Conservation (phyloP, 148 eudicot genomes). For the Rhododendron kiyosumense region DNA sequence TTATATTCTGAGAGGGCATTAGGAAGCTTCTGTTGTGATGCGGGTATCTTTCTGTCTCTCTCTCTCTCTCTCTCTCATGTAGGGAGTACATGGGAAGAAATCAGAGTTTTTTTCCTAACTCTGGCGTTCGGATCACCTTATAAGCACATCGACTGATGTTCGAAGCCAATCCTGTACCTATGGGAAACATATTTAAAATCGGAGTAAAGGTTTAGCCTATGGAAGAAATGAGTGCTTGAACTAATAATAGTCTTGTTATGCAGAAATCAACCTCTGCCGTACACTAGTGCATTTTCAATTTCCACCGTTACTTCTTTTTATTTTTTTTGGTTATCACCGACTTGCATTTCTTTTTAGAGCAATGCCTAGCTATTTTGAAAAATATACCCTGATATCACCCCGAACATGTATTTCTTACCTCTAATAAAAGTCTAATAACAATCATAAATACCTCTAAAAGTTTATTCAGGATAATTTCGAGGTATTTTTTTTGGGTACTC, state of each 20-base stretch:
- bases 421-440: too few species aligned
- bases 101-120: neutral
- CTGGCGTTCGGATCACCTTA: too few species aligned
- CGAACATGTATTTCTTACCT: too few species aligned
- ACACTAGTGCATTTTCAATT: neutral
- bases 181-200: too few species aligned
- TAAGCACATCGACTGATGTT: neutral
- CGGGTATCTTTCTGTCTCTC: neutral
- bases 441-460: too few species aligned
- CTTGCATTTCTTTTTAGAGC: neutral
- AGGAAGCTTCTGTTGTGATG: neutral
- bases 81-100: neutral
- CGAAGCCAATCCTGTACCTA: neutral
- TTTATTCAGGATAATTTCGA: too few species aligned
- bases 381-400: too few species aligned
- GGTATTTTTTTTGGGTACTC: too few species aligned
- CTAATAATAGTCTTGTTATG: neutral
- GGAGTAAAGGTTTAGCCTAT: too few species aligned
- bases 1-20: neutral
- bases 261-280: neutral
- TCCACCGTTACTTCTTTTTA: neutral
- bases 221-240: neutral
- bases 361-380: too few species aligned
- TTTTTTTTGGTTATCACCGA: neutral
- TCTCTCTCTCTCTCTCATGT: neutral